phyloP scores from a whole-genome alignment of 805 yeast species.

The Barnettozyma siamensis region DNA sequence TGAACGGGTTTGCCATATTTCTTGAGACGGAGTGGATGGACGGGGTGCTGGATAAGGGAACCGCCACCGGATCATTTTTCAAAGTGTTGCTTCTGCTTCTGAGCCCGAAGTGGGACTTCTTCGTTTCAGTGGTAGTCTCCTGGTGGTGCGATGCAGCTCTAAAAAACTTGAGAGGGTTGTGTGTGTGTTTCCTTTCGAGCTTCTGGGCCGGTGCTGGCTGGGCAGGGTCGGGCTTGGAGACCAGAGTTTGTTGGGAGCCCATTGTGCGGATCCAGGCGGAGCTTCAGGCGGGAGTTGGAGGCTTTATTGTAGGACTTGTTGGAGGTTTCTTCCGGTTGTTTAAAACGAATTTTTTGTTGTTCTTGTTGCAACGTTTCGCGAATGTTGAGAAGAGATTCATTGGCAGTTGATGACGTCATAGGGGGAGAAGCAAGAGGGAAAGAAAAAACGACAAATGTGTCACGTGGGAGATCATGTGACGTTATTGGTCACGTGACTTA shows the following conservation, averaged over 20 bases:
- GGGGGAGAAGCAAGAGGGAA: no score
- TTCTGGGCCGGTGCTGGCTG: not conserved
- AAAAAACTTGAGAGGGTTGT: slow-evolving; percentile 8
- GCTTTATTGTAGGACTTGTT: no score
- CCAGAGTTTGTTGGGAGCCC: not conserved
- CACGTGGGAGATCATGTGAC: no score
- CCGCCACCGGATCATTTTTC: not conserved
- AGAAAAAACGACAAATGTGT: no score
- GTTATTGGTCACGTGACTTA: not conserved
- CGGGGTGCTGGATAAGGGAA: not conserved
- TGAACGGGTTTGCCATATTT: slow-evolving; percentile 9
- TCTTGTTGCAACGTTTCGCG: not conserved
- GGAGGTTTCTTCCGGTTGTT: no score
- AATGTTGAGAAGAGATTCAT: no score
- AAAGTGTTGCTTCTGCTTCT: slow-evolving; percentile 7
- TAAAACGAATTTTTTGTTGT: not conserved
- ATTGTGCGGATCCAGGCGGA: no score
- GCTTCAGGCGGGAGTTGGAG: no score
- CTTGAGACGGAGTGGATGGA: not conserved
- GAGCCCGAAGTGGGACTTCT: slow-evolving; percentile 4
- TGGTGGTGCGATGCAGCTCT: slow-evolving; percentile 7
- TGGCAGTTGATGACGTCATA: not conserved
- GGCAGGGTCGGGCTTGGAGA: not conserved
- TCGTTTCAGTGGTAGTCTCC: slow-evolving; percentile 1
- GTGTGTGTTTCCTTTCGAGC: slow-evolving; percentile 6